Base-by-base conservation (phyloP, 140 eudicot genomes). In the Cichorium intybus region DNA sequence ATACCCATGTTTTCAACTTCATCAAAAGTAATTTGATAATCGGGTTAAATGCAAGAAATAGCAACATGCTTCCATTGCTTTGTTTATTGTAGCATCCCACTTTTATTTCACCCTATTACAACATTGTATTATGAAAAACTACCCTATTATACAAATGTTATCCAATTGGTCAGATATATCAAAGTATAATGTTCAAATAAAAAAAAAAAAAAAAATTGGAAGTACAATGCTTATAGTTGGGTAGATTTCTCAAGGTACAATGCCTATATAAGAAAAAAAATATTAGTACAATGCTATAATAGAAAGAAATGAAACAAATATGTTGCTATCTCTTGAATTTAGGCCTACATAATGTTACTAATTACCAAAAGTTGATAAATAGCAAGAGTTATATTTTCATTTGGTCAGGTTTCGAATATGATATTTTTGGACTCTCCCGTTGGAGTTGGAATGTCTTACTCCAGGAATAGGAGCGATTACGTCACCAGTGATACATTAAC, bases 371-470 rank as follows among this genome's bases (percentile, higher is more conserved):
- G 6, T 58, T 49, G 64, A 66, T 64, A 9, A 56, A 8, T 23
- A 41, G 10, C 70, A 72, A 60, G 62, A 61, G 24, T 37, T 8
- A 53, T 28, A 22, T 73, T 29, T 10, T 2, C 29, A 35, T 37
- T 15, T 62, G 64, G 37, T 52, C 60, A 89, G 97, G 94, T 87
- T 28, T 82, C 95, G 27, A 87, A 73, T 21, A 29, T 90, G 15
- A 65, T 90, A 71, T 87, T 84, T 76, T 66, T 90, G 83, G 97
- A 87, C 74, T 84, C 97, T 56, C 97, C 95, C 9, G 90, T 84
- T 76, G 97, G 97, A 50, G 95, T 87, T 71, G 97, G 97, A 70
- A 73, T 77, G 35, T 90, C 97, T 17, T 90, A 90, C 64, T 87
- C 97, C 0, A 75, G 54, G 23, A 87, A 90, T 34, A 51, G n/a